Percentiles rank a stretch among this genome's conserved stretches.
Conservation (phyloP, 495 filamentous ascomycete species). For the Tetracladium setigerum region DNA sequence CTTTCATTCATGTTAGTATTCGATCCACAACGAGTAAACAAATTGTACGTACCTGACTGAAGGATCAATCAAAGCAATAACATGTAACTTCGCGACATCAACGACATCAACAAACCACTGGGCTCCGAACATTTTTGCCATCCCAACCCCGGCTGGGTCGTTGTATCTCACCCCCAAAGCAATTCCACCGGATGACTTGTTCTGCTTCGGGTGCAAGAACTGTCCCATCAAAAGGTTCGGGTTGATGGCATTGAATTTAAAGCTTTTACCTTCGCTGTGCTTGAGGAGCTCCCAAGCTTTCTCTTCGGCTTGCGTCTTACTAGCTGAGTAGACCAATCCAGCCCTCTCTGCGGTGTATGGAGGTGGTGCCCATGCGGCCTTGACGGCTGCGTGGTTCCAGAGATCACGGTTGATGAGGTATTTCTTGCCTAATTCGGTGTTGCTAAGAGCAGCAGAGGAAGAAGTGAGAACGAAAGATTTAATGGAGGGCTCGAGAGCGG, state of each 20-base stretch:
- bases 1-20: no score
- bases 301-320: conserved; percentile 29
- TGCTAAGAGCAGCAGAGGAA: conserved; percentile 34
- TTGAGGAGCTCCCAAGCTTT: conserved; percentile 1
- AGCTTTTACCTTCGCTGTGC: no score
- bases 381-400: conserved; percentile 40
- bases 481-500: conserved; percentile 31
- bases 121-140: no score
- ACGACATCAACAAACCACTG: conserved; percentile 38
- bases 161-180: no score
- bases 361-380: conserved; percentile 32
- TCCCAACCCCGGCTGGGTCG: no score
- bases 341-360: conserved; percentile 24
- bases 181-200: no score
- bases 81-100: conserved; percentile 40
- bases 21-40: no score
- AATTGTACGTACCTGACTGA: conserved; percentile 31
- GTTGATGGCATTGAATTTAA: no score
- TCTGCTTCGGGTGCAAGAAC: no score
- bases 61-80: conserved; percentile 37
- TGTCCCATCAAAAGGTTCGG: no score
- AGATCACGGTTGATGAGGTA: conserved; percentile 24
- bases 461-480: conserved; percentile 45
- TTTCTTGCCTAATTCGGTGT: conserved; percentile 17
- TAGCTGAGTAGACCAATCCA: conserved; percentile 39